Conservation (phyloP, 192 early-diverging fungal species). For the Spizellomyces sp. region DNA sequence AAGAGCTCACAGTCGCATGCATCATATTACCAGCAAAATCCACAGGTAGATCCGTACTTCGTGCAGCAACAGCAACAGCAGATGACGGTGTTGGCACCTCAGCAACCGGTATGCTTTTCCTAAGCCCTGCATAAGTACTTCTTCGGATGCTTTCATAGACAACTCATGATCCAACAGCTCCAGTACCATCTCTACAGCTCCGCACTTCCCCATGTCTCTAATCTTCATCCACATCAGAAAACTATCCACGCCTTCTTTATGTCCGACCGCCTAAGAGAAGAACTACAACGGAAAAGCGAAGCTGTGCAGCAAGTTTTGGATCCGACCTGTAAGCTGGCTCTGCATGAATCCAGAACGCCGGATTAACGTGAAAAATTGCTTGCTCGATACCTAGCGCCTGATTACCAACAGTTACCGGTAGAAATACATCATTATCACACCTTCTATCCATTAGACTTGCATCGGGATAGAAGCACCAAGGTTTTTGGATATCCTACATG, state of each 20-base stretch:
- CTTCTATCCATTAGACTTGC: slow-evolving; percentile 53
- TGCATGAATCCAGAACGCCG: too few species aligned
- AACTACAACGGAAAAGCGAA: slow-evolving; percentile 73
- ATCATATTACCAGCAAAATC: too few species aligned
- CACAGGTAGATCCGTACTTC: too few species aligned
- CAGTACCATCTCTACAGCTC: slow-evolving; percentile 81
- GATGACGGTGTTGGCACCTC: too few species aligned
- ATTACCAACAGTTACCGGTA: slow-evolving; percentile 43
- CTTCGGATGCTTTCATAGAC: too few species aligned
- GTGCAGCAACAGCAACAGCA: too few species aligned
- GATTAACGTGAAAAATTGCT: too few species aligned
- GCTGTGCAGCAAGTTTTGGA: slow-evolving; percentile 47
- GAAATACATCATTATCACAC: slow-evolving; percentile 89
- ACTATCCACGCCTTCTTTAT: slow-evolving; percentile 84
- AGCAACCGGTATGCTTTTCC: too few species aligned
- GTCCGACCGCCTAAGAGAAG: slow-evolving; percentile 79
- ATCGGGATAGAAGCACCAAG: slow-evolving; percentile 42
- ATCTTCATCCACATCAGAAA: slow-evolving; percentile 74
- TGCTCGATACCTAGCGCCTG: slow-evolving; percentile 6
- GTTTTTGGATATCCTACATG: slow-evolving; percentile 72
- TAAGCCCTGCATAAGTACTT: too few species aligned
- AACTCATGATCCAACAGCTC: slow-evolving; percentile 45
- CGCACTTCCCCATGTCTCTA: slow-evolving; percentile 69
- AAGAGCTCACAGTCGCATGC: too few species aligned
- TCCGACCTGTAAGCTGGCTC: slow-evolving; percentile 35